Evolutionary conservation across 1,139 yeast species (phyloP), one percentile per base, ranked within the genome.

Genomic region (Hyphopichia khmerensis): DNA sequence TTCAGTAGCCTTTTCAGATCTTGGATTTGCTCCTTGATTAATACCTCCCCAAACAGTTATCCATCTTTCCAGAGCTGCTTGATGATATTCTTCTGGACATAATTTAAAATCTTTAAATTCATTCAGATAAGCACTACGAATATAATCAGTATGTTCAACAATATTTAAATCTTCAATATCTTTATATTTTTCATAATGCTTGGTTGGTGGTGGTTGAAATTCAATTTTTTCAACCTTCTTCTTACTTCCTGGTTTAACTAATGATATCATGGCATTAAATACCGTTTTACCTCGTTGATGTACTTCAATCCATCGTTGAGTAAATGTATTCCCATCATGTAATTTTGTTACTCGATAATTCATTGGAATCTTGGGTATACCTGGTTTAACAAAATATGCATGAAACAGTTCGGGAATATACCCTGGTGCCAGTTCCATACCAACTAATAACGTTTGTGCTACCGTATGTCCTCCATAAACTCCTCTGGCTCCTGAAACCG

Each of bases 391-490:
- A 39, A 73, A 73, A 48, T 64, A 67, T n/a, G 67, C 57, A 49
- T 73, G 78, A 50, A 69, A 69, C 29, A 72, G 57, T 33, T 63
- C 61, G 0, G 77, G 77, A 2, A 65, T 52, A 40, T 55, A 66
- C 38, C 46, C 33, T 24, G 59, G 56, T 1, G 72, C 62, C 16
- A 67, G 57, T 43, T 67, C 76, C 33, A 82, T 67, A 2, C 87
- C 86, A 1, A 90, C 91, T 47, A 79, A 62, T 8, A 86, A 62
- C 1, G 91, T 69, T 57, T 87, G 95, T 1, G 89, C 87, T 36
- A 86, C 82, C 43, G 84, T 72, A 33, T 85, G 81, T 2, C 96
- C 96, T 1, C 95, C 96, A 64, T 84, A 87, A 2, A 86, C 81
- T 1, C 91, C 93, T 35, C 87, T 65, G 2, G 88, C 88, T 1